These are phyloP conservation scores for Endocalyx cinctus DNA, from an alignment of 2,329 filamentous ascomycete species.

Conservation along the genomic window DNA sequence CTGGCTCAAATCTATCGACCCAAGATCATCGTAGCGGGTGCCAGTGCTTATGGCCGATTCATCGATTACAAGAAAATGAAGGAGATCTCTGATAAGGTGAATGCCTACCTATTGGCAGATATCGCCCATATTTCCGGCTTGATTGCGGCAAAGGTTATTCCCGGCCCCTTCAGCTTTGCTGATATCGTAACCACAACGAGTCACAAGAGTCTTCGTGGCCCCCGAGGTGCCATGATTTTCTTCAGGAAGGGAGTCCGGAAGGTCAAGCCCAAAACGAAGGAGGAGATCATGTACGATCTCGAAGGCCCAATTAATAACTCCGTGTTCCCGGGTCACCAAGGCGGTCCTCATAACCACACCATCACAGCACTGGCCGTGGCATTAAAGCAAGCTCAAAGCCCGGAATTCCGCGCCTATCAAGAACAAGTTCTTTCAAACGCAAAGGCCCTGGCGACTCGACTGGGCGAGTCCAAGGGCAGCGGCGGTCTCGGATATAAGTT, in stretches of 20 bases:
- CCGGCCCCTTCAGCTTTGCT: conserved; percentile 81
- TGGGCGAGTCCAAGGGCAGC: conserved; percentile 65
- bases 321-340: conserved; percentile 97
- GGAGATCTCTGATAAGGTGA: conserved; percentile 83
- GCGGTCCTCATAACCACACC: conserved; percentile 97
- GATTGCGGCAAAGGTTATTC: conserved; percentile 85
- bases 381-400: conserved; percentile 83
- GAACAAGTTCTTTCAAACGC: conserved; percentile 85
- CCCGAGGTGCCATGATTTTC: conserved; percentile 97
- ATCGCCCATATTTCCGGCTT: conserved; percentile 98
- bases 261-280: conserved; percentile 78
- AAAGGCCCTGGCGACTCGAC: conserved; percentile 71
- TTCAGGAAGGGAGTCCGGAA: conserved; percentile 87
- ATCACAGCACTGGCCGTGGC: conserved; percentile 94
- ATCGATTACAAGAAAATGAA: conserved; percentile 95
- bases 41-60: conserved; percentile 90
- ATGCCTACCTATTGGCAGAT: conserved; percentile 88
- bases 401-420: conserved; percentile 92
- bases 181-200: conserved; percentile 98
- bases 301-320: conserved; percentile 92
- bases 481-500: conserved; percentile 80
- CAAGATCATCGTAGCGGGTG: conserved; percentile 92
- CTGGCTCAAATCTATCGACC: conserved; percentile 85
- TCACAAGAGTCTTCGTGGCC: conserved; percentile 94
- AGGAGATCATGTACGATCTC: conserved; percentile 82